Evolutionary conservation across 2,329 filamentous ascomycete genomes (phyloP).

Genomic region (Alternaria atra): DNA sequence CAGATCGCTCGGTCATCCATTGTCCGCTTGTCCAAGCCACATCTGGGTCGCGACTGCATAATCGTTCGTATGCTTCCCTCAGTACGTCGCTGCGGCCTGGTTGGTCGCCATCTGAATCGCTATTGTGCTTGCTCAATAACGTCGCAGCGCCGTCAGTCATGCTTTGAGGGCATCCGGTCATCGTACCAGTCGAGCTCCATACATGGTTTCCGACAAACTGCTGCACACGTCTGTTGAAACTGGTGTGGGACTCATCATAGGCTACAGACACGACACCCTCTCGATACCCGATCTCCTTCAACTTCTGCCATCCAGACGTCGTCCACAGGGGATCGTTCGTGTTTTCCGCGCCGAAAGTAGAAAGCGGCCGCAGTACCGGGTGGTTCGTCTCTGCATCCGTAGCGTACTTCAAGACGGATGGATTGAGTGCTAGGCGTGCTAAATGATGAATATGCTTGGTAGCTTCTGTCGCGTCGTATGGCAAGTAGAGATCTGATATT

Average conservation of each 20-base stretch:
- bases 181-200: slow-evolving; percentile 67
- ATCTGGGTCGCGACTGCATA: slow-evolving; percentile 62
- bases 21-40: slow-evolving; percentile 75
- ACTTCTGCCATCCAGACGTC: slow-evolving; percentile 70
- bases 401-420: slow-evolving; percentile 45
- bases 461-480: slow-evolving; percentile 17
- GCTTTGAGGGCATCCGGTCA: slow-evolving; percentile 70
- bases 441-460: slow-evolving; percentile 30
- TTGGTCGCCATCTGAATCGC: slow-evolving; percentile 37
- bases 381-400: slow-evolving; percentile 72
- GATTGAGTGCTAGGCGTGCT: slow-evolving; percentile 30
- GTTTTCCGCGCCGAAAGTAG: slow-evolving; percentile 67
- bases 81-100: slow-evolving; percentile 55
- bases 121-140: slow-evolving; percentile 31
- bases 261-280: slow-evolving; percentile 69
- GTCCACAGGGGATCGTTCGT: slow-evolving; percentile 67
- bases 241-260: slow-evolving; percentile 63
- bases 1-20: slow-evolving; percentile 79
- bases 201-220: slow-evolving; percentile 69
- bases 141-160: slow-evolving; percentile 70
- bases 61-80: slow-evolving; percentile 61
- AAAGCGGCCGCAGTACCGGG: slow-evolving; percentile 67
- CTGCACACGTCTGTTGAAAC: slow-evolving; percentile 65
- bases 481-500: slow-evolving; percentile 37
- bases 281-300: slow-evolving; percentile 67